Percentiles rank a stretch among this genome's conserved stretches.
Evolutionary conservation across 129 eudicot species (phyloP).

Genomic region (Flaveria bidentis): DNA sequence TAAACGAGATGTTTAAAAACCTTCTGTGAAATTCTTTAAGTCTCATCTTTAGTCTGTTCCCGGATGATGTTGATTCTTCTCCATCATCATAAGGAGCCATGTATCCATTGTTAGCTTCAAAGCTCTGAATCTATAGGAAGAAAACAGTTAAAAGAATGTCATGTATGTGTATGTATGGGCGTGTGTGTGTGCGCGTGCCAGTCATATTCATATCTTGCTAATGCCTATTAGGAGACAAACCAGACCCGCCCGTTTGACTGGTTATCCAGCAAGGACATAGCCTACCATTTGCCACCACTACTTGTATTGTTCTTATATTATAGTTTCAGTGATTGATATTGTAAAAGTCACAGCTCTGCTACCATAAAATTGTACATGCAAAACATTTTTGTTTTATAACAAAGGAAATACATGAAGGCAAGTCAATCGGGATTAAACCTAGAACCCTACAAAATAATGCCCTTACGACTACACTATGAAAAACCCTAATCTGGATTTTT

Average conservation of each 20-base stretch:
- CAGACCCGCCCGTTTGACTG: neutral
- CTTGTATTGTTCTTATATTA: neutral
- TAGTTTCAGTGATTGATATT: slow-evolving; percentile 2
- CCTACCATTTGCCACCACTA: neutral
- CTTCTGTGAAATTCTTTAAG: slow-evolving; percentile 90
- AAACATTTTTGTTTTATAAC: neutral
- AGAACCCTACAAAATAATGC: neutral
- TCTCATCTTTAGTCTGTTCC: slow-evolving; percentile 87
- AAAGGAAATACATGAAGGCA: neutral
- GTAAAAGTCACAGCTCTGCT: neutral
- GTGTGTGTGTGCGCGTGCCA: neutral
- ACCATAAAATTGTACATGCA: slow-evolving; percentile 1
- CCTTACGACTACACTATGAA: neutral
- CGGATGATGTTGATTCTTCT: slow-evolving; percentile 50
- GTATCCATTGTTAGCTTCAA: slow-evolving; percentile 67
- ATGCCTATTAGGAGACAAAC: slow-evolving; percentile 1
- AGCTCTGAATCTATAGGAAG: slow-evolving; percentile 48
- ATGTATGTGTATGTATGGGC: too few relatives aligned
- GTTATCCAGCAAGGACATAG: neutral
- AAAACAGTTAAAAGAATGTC: neutral
- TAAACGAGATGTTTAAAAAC: slow-evolving; percentile 30
- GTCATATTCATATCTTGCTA: slow-evolving; percentile 3
- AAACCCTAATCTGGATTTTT: neutral
- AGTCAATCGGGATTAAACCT: neutral
- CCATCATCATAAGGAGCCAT: slow-evolving; percentile 72